A percentile compares a stretch with the other conserved stretches of the same genome.
phyloP scores from a whole-genome alignment of 2,329 filamentous ascomycete species.

The Fusarium mexicanum region DNA sequence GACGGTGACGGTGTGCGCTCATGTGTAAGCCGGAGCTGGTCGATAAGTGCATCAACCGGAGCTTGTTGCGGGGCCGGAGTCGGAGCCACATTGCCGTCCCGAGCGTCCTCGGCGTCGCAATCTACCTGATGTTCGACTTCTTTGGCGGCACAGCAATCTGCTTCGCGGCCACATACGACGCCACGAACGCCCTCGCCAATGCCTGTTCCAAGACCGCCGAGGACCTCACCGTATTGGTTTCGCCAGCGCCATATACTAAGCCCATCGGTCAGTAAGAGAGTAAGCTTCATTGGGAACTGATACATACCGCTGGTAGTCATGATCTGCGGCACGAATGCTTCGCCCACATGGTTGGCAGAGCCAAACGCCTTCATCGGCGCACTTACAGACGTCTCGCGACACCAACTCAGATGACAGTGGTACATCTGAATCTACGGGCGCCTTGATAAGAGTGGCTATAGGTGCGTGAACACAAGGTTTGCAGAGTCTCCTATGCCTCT shows the following conservation, averaged over 20 bases:
- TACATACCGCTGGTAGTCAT: constrained; percentile 66
- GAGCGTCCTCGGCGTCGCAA: constrained; percentile 81
- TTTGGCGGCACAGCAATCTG: constrained; percentile 77
- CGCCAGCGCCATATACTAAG: constrained; percentile 87
- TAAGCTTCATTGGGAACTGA: too few species aligned
- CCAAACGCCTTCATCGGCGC: constrained; percentile 72
- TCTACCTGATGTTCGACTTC: constrained; percentile 86
- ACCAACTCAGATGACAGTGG: constrained; percentile 64
- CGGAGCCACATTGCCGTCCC: constrained; percentile 50
- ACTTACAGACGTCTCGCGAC: constrained; percentile 64
- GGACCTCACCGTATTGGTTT: constrained; percentile 82
- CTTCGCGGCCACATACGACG: constrained; percentile 84
- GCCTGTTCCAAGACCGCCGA: constrained; percentile 83
- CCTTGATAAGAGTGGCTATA: constrained; percentile 63
- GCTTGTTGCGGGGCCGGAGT: constrained; percentile 29
- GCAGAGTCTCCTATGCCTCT: constrained; percentile 85
- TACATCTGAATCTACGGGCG: constrained; percentile 55
- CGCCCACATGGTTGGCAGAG: constrained; percentile 87
- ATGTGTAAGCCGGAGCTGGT: constrained; percentile 44
- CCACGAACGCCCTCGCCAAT: constrained; percentile 90
- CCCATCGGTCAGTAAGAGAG: constrained; percentile 9
- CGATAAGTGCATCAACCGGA: constrained; percentile 43
- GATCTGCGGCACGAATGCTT: constrained; percentile 69
- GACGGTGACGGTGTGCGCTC: constrained; percentile 59
- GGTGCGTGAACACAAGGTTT: constrained; percentile 77